Conservation (phyloP, 345 rosid genomes). For the Euphorbia pulcherrima region DNA sequence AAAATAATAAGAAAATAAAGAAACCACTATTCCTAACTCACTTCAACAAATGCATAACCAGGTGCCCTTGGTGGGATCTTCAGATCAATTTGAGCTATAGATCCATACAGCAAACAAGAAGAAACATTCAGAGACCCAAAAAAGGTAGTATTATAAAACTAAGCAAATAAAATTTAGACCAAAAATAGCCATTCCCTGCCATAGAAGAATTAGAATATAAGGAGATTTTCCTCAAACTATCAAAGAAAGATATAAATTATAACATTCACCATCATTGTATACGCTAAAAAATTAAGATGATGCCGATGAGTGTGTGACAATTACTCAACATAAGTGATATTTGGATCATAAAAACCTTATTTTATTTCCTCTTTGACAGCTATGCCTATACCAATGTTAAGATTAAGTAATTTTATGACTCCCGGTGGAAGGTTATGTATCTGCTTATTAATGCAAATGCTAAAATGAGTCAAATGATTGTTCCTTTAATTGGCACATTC, state of each 20-base stretch:
- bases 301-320: background rate
- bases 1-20: background rate
- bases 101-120: constrained; percentile 23
- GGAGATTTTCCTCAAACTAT: background rate
- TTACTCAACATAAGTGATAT: background rate
- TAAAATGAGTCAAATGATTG: too few relatives aligned
- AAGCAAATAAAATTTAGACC: background rate
- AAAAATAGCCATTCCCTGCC: background rate
- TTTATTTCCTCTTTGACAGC: background rate
- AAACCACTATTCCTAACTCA: constrained; percentile 3
- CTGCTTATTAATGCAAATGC: background rate
- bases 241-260: background rate
- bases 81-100: constrained; percentile 56
- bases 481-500: background rate
- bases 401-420: background rate
- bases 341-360: background rate
- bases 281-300: background rate
- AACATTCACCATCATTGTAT: background rate
- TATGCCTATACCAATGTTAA: background rate
- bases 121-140: background rate
- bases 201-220: background rate
- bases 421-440: background rate
- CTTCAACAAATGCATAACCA: constrained; percentile 99
- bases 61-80: constrained; percentile 99
- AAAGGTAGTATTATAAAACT: background rate